phyloP scores from a whole-genome alignment of 2,329 filamentous ascomycete genomes.

The Ophiosphaerella herpotricha region DNA sequence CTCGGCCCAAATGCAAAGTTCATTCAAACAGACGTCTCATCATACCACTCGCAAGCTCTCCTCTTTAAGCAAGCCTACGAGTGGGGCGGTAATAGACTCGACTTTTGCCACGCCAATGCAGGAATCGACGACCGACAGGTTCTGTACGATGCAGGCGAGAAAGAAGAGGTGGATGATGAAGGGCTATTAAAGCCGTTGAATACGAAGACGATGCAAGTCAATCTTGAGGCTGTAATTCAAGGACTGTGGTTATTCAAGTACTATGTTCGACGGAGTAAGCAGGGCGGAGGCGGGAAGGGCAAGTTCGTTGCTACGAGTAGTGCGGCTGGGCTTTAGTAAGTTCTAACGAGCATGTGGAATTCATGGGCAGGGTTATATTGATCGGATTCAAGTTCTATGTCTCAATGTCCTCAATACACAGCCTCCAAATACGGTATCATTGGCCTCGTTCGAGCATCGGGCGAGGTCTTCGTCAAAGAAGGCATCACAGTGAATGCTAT shows the following conservation, averaged over 20 bases:
- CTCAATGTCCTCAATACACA: conserved; percentile 48
- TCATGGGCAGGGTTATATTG: neutral
- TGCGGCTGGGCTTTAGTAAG: conserved; percentile 45
- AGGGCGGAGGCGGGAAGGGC: conserved; percentile 39
- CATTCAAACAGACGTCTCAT: conserved; percentile 48
- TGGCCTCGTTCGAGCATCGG: conserved; percentile 45
- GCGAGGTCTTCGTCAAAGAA: conserved; percentile 38
- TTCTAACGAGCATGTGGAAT: neutral
- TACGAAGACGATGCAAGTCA: conserved; percentile 46
- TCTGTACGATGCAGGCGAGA: conserved; percentile 40
- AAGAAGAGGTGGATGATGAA: conserved; percentile 40
- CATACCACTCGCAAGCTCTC: conserved; percentile 44
- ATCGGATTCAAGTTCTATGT: conserved; percentile 22
- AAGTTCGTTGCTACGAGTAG: conserved; percentile 49
- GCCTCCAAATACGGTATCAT: conserved; percentile 51
- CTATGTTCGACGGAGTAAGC: conserved; percentile 47
- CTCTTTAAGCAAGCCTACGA: conserved; percentile 49
- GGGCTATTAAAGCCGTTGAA: conserved; percentile 45
- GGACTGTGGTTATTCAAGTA: conserved; percentile 51
- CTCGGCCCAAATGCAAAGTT: conserved; percentile 41
- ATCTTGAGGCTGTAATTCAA: conserved; percentile 49
- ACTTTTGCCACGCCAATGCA: conserved; percentile 52
- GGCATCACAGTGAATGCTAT: conserved; percentile 49
- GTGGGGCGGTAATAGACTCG: conserved; percentile 49
- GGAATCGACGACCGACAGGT: conserved; percentile 48